phyloP scores from a whole-genome alignment of 768 basidiomycete species.

The Leccinum fibrillosum region DNA sequence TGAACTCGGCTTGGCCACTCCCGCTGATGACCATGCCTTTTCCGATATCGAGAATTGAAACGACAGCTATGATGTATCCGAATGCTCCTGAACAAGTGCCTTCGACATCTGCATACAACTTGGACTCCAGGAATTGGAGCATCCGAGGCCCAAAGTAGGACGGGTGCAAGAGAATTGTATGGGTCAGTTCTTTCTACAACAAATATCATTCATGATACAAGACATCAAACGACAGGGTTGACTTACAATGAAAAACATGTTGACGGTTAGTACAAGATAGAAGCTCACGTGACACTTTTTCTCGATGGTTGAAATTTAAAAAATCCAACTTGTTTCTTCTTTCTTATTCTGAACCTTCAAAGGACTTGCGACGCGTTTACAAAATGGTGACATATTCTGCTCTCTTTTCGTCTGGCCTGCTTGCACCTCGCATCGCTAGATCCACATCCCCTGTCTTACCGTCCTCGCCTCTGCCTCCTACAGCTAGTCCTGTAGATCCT shows the following conservation, averaged over 20 bases:
- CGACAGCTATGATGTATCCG: slow-evolving; percentile 91
- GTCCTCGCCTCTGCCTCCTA: slow-evolving; percentile 20
- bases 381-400: slow-evolving; percentile 52
- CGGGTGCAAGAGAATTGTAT: slow-evolving; percentile 95
- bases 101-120: slow-evolving; percentile 94
- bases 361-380: slow-evolving; percentile 8
- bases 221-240: background rate
- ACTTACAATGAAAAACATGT: slow-evolving; percentile 75
- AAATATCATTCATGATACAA: slow-evolving; percentile 1
- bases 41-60: slow-evolving; percentile 87
- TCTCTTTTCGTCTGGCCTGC: slow-evolving; percentile 69
- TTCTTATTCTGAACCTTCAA: background rate
- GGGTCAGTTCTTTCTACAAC: slow-evolving; percentile 89
- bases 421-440: slow-evolving; percentile 43
- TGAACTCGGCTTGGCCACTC: slow-evolving; percentile 94
- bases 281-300: background rate
- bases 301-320: no score
- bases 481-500: slow-evolving; percentile 26
- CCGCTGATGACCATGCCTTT: slow-evolving; percentile 90
- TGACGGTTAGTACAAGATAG: background rate
- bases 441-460: slow-evolving; percentile 24
- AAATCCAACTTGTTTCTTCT: slow-evolving; percentile 16
- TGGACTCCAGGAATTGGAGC: slow-evolving; percentile 88
- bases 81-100: slow-evolving; percentile 96
- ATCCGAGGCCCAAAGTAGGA: slow-evolving; percentile 98